A percentile compares a stretch with the other conserved stretches of the same genome.
Evolutionary conservation across 2,329 filamentous ascomycete species (phyloP).

Genomic region (Botrytis byssoidea): DNA sequence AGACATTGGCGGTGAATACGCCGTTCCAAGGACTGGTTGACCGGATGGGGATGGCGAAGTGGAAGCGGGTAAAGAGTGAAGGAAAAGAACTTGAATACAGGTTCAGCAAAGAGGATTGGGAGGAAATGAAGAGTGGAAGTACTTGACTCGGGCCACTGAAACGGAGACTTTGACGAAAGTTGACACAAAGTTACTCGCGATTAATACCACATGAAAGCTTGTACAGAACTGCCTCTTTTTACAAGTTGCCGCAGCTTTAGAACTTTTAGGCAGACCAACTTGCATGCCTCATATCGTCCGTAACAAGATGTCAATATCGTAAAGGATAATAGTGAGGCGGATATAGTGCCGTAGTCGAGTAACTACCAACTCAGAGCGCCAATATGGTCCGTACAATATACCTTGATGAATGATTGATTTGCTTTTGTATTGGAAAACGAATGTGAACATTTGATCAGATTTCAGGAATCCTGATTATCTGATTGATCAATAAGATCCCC

Average conservation of each 20-base stretch:
- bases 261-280: background rate
- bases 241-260: background rate
- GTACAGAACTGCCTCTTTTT: background rate
- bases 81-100: background rate
- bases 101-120: background rate
- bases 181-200: background rate
- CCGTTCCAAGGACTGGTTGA: background rate
- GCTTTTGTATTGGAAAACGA: too few species aligned
- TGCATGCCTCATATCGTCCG: background rate
- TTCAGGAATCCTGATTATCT: too few species aligned
- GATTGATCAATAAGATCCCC: too few species aligned
- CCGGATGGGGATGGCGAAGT: background rate
- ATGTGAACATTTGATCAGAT: too few species aligned
- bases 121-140: background rate
- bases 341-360: background rate
- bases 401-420: too few species aligned
- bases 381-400: background rate
- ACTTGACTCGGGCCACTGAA: background rate
- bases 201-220: background rate
- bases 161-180: background rate
- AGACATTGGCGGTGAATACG: background rate
- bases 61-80: background rate
- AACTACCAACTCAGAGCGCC: background rate
- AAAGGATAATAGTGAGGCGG: background rate
- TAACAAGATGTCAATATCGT: background rate